Base-by-base conservation (phyloP, 1,284 basidiomycete genomes). In the Tilletia setariae region DNA sequence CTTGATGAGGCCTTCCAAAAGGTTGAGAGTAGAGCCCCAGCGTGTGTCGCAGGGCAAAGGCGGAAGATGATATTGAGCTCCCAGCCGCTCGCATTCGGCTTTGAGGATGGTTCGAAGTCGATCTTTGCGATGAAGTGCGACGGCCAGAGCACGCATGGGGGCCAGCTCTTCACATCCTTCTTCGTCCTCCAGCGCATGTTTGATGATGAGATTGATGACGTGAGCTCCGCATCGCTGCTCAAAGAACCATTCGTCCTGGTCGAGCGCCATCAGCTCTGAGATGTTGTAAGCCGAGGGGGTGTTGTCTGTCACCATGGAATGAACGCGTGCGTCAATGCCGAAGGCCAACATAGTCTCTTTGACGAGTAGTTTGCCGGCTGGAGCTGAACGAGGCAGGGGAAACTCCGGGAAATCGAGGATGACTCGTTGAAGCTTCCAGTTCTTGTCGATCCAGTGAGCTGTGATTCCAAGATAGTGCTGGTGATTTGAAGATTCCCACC, bases 391-490 rank as follows among this genome's bases (percentile, higher is more conserved):
- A 53, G 51, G 13, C 13, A 28, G 28, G n/a, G 21, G 51, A 15
- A 53, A 53, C 1, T 25, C 23, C 3, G 28, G 51, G 21, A 53
- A 53, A 23, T 28, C 11, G 7, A 53, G 16, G 21, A 53, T 21
- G 51, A 53, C 51, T 21, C 23, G 13, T 23, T 53, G 23, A 7
- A 28, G n/a, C 6, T 53, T 53, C 23, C 21, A 53, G 21, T 53
- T 28, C 15, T n/a, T 11, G 21, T 53, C 23, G 51, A 53, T 53
- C 51, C 51, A 53, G 21, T 53, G 51, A 4, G 51, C 51, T 28
- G 51, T 53, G 51, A 53, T 28, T 11, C 51, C 51, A 23, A 53
- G 51, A 23, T 53, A 53, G 28, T 53, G 51, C 13, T 53, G 21
- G 16, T 1, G 23, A 11, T n/a, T 25, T 21, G 51, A 1, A 6